Evolutionary conservation across 2,329 filamentous ascomycete genomes (phyloP), one percentile per base, ranked within the genome.

Genomic region (Leptodontidium sp.): DNA sequence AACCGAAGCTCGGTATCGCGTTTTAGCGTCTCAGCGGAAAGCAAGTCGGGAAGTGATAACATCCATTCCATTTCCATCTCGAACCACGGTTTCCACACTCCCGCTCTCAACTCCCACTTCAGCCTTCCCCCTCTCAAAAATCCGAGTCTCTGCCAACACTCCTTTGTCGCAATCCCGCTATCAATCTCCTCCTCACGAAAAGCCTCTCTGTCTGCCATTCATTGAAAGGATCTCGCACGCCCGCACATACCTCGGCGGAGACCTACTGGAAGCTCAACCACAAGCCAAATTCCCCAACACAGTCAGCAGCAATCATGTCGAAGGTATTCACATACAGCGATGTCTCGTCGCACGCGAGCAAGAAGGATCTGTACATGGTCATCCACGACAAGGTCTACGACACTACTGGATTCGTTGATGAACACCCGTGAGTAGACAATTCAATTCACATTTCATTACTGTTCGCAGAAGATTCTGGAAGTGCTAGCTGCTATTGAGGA

Each of bases 371-470:
- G 73, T 97, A 87, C 85, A 81, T 98, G 78, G 91, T 98, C 73
- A 89, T 99, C 77, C 93, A 98, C 85, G 94, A 97, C 83, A 97
- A 97, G 86, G 90, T 99, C 84, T 99, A 98, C 88, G 89, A 98
- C 82, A 83, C 86, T 80, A 88, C 90, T 78, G 91, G 90, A 82
- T 99, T 99, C 83, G 86, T 98, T 75, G 95, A 98, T 80, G 96
- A 99, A 90, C 96, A 99, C 82, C 96, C 96, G 88, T 91, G 85
- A 84, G 88, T 87, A 57, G 59, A 12, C 40, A 40, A 14, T 61
- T 64, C 61, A 59, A 43, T 64, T 35, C 67, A 12, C n/a, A 50
- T 6, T 21, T 8, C n/a, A 24, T 26, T 50, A 2, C 14, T 21
- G 17, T 68, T 53, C 29, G 21, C 49, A 49, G 50, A 45, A 40